Conservation (phyloP, 176 grass and related monocot genomes). For the Phragmites australis region DNA sequence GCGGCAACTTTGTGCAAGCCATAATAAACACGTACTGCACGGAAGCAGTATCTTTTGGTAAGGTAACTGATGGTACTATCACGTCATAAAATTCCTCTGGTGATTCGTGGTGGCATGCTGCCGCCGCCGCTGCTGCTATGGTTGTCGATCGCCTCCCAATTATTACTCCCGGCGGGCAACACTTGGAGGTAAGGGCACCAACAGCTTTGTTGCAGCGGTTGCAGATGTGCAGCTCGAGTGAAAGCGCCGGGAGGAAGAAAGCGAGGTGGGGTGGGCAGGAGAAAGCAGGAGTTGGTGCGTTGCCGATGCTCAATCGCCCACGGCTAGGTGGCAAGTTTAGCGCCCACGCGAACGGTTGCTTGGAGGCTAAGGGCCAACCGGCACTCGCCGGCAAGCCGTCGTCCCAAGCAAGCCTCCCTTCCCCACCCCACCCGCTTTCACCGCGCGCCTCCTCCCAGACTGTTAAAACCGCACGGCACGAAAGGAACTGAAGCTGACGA, state of each 20-base stretch:
- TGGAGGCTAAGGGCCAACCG: conserved; percentile 33
- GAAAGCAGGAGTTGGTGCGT: conserved; percentile 8
- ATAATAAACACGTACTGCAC: no score
- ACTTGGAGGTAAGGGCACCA: neutral
- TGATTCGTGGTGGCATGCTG: neutral
- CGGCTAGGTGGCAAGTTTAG: neutral
- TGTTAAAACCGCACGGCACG: conserved; percentile 5
- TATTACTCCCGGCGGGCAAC: neutral
- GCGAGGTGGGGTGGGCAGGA: neutral
- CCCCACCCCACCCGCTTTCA: neutral
- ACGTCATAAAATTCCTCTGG: neutral
- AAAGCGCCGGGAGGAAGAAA: neutral
- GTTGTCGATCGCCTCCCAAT: neutral
- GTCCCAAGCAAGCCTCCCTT: neutral
- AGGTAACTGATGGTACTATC: neutral
- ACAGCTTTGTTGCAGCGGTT: neutral
- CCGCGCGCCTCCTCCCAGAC: neutral
- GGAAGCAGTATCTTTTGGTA: neutral
- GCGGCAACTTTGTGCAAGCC: no score
- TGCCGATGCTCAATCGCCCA: neutral
- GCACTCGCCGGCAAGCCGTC: neutral
- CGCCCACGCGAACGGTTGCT: conserved; percentile 34
- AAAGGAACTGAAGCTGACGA: neutral
- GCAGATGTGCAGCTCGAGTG: neutral
- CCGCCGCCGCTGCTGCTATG: neutral